Evolutionary conservation across 2,329 filamentous ascomycete genomes (phyloP).

Genomic region (Phialophora expanda): DNA sequence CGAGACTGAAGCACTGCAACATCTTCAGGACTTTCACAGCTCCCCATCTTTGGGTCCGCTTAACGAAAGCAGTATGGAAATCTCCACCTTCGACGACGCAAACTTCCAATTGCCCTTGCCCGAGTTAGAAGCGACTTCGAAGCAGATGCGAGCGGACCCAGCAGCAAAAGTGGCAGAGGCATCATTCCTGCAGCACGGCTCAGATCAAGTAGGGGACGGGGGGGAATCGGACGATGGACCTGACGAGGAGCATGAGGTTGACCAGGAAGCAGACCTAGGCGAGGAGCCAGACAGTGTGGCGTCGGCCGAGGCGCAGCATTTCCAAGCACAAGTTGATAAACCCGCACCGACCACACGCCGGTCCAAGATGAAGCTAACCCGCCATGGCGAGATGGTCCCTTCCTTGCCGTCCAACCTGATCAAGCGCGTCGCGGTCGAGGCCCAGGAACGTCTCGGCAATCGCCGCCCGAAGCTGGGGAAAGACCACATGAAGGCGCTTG

Average conservation of each 20-base stretch:
- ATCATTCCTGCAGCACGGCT: conserved; percentile 1
- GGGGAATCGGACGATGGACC: neutral
- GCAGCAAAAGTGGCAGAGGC: conserved; percentile 33
- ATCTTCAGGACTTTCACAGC: conserved; percentile 27
- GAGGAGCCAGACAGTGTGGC: neutral
- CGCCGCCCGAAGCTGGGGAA: conserved; percentile 73
- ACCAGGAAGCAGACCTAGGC: neutral
- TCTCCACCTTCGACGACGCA: conserved; percentile 43
- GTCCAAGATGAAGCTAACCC: conserved; percentile 60
- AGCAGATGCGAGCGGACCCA: conserved; percentile 42
- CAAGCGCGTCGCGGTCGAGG: conserved; percentile 59
- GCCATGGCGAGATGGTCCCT: conserved; percentile 75
- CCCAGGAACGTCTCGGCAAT: conserved; percentile 62
- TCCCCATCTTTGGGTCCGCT: conserved; percentile 21
- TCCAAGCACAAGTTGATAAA: neutral
- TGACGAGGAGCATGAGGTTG: neutral
- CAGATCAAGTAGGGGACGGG: conserved; percentile 20
- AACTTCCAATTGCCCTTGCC: conserved; percentile 35
- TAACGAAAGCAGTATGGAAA: conserved; percentile 42
- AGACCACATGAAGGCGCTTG: conserved; percentile 74
- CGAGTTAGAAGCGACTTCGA: conserved; percentile 42
- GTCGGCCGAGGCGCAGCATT: neutral
- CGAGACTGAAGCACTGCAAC: conserved; percentile 31
- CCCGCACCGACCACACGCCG: conserved; percentile 33
- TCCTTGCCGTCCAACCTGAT: conserved; percentile 74